Percentiles rank a stretch among this genome's conserved stretches.
Conservation (phyloP, 176 grass and related monocot genomes). For the Triticum monococcum region DNA sequence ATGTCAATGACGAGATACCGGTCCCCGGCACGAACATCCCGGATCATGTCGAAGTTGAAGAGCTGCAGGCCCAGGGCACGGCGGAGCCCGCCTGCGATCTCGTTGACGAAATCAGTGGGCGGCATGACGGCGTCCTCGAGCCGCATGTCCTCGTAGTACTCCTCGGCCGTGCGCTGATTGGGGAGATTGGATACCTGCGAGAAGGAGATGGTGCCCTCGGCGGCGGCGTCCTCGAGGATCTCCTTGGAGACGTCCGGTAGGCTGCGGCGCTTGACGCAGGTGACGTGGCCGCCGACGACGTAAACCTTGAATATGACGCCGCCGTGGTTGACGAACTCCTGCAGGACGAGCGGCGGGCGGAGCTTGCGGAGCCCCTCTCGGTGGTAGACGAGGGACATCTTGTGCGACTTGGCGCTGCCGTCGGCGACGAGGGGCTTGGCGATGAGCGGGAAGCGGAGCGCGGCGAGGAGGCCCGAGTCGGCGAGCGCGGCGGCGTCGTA, state of each 20-base stretch:
- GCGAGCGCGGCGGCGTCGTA: conserved; percentile 64
- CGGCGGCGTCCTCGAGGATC: conserved; percentile 44
- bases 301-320: conserved; percentile 98
- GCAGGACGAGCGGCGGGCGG: conserved; percentile 83
- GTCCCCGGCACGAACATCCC: conserved; percentile 64
- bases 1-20: conserved; percentile 92
- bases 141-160: conserved; percentile 54
- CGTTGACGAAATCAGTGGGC: conserved; percentile 52
- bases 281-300: conserved; percentile 71
- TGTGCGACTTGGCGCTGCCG: conserved; percentile 74
- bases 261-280: conserved; percentile 87
- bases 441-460: conserved; percentile 81
- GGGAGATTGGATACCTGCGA: conserved; percentile 88
- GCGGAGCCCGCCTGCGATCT: conserved; percentile 66
- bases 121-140: conserved; percentile 69
- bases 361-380: conserved; percentile 66
- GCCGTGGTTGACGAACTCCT: conserved; percentile 96
- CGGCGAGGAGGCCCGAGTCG: conserved; percentile 67
- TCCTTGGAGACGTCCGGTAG: conserved; percentile 85
- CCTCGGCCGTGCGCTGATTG: conserved; percentile 27
- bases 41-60: conserved; percentile 95
- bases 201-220: conserved; percentile 68
- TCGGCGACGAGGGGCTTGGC: conserved; percentile 92
- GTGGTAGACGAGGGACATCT: conserved; percentile 84
- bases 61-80: conserved; percentile 70